Evolutionary conservation across 352 stramenopile genomes (phyloP), one percentile per base, ranked within the genome.

Genomic region (Peronospora destructor): DNA sequence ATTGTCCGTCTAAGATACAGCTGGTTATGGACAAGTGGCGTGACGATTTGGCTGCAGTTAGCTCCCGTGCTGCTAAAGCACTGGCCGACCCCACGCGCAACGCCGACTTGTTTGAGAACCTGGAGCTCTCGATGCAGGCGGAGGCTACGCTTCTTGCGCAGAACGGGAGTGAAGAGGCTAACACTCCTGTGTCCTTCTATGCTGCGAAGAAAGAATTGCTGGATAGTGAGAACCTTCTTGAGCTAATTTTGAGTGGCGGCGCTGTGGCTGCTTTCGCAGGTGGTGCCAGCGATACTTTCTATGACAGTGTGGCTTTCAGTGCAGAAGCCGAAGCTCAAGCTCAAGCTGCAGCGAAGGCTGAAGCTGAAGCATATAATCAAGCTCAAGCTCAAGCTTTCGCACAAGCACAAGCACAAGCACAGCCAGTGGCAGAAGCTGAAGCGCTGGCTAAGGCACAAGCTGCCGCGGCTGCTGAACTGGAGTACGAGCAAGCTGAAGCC

Each of bases 11-110:
- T 1, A 87, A 94, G 53, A 94, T 98, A 33, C 68, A 90, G 21
- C 66, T 96, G n/a, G 93, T 98, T 52, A 95, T 99, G 51, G 82
- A 87, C 38, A 72, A 97, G 40, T 99, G 97, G 97, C 97, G 97
- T 53, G 72, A 95, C 46, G 93, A 98, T 59, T 72, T 98, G 13
- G 66, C 74, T 3, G 56, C 64, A 12, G 67, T 93, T n/a, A 91
- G 83, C 58, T 72, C 82, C 14, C 87, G 93, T 41, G 96, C 96
- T 14, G 94, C 96, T 4, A 94, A 98, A 52, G 91, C 94, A 32
- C 67, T 99, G 13, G 95, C 95, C 4, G 83, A 97, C 50, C 97
- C 97, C 4, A 61, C 62, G 3, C 74, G 84, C 25, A 94, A 99
- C 61, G 69, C 82, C 1, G 93, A 97, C 9, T 59, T 98, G 37